Evolutionary conservation across 179 eudicot genomes (phyloP).

Genomic region (Monotropa hypopitys): DNA sequence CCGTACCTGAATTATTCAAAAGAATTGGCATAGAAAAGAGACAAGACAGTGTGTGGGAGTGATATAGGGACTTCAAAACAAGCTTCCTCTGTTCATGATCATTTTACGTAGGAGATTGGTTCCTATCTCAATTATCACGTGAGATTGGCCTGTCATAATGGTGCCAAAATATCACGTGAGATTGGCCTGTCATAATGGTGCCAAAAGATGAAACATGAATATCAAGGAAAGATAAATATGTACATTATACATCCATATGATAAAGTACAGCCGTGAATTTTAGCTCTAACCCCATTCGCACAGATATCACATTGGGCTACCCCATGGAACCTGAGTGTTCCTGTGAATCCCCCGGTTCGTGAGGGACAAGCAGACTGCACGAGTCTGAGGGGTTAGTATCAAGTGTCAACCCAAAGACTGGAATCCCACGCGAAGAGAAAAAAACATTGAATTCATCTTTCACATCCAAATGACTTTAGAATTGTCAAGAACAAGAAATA

Average conservation of each 20-base stretch:
- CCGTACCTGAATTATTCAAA: constrained; percentile 46
- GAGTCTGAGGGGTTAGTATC: neutral
- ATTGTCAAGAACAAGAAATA: constrained; percentile 2
- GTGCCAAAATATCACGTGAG: neutral
- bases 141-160: neutral
- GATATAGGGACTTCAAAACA: neutral
- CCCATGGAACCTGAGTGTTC: neutral
- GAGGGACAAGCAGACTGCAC: neutral
- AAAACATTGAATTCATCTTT: neutral
- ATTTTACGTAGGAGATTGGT: neutral
- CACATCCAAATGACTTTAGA: neutral
- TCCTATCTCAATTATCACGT: neutral
- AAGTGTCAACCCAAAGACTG: neutral
- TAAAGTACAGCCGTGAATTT: neutral
- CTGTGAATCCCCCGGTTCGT: neutral
- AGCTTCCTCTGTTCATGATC: neutral
- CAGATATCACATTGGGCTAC: neutral
- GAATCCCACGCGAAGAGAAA: neutral
- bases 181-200: neutral
- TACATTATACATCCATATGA: no score
- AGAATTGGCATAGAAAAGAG: constrained; percentile 8
- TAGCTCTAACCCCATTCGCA: neutral
- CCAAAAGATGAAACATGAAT: constrained; percentile 6
- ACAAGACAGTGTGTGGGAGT: neutral
- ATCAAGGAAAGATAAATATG: neutral